Percentiles rank a stretch among this genome's conserved stretches.
phyloP scores from a whole-genome alignment of 2,329 filamentous ascomycete genomes.

The Chaetomium sp. region DNA sequence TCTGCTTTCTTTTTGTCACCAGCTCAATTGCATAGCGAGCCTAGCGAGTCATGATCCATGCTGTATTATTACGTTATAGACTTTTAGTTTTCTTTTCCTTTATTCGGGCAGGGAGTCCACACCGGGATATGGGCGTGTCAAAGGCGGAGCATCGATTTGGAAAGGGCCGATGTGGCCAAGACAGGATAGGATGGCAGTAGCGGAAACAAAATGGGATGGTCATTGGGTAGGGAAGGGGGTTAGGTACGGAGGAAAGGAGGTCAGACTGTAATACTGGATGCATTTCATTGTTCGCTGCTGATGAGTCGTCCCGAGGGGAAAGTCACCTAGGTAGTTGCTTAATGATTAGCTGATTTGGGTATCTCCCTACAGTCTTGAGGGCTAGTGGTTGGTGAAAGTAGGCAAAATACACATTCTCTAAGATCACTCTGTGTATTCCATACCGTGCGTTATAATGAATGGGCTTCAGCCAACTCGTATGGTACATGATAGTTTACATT shows the following conservation, averaged over 20 bases:
- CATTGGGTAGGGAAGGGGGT: too few species aligned
- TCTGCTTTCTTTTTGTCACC: neutral
- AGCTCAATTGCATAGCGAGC: slow-evolving; percentile 4
- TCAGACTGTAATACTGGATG: slow-evolving; percentile 5
- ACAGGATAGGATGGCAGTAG: neutral
- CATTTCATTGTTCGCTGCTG: neutral
- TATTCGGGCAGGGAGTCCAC: slow-evolving; percentile 5
- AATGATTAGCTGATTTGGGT: too few species aligned
- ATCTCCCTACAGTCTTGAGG: too few species aligned
- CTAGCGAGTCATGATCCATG: slow-evolving; percentile 5
- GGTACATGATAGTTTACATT: neutral
- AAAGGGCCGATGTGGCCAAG: neutral
- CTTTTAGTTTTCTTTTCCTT: slow-evolving; percentile 15
- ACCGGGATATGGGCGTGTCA: neutral
- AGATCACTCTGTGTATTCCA: too few species aligned
- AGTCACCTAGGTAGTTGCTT: too few species aligned
- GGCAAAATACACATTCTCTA: too few species aligned
- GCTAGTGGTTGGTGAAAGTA: too few species aligned
- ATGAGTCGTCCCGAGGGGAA: too few species aligned
- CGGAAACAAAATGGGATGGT: too few species aligned
- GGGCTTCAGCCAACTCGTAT: neutral
- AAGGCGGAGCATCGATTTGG: neutral
- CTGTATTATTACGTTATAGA: slow-evolving; percentile 32
- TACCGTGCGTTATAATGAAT: too few species aligned
- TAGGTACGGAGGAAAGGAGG: neutral